phyloP scores from a whole-genome alignment of 352 stramenopile species.

The Phytophthora colocasiae region DNA sequence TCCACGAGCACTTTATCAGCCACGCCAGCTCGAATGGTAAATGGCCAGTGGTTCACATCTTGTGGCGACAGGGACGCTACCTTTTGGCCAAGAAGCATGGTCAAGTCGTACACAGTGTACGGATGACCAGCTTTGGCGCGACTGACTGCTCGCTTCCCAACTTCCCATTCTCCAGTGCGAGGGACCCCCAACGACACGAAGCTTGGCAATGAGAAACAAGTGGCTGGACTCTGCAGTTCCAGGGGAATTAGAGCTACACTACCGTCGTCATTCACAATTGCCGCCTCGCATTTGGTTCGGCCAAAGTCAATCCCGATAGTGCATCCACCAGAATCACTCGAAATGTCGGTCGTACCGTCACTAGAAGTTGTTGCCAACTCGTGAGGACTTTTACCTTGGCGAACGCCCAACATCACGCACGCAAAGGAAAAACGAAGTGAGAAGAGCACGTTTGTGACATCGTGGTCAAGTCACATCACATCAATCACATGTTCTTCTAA shows the following conservation, averaged over 20 bases:
- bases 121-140: constrained; percentile 33
- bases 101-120: constrained; percentile 45
- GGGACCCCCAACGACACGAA: constrained; percentile 26
- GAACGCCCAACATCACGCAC: constrained; percentile 8
- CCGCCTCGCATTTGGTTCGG: constrained; percentile 34
- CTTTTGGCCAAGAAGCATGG: constrained; percentile 36
- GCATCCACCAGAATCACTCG: constrained; percentile 1
- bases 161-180: constrained; percentile 21
- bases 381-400: constrained; percentile 19
- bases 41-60: constrained; percentile 44
- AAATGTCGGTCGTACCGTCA: constrained; percentile 4
- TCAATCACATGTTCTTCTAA: constrained; percentile 15
- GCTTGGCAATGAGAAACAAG: constrained; percentile 32
- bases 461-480: constrained; percentile 20
- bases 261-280: constrained; percentile 24
- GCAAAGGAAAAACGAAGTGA: neutral
- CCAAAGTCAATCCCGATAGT: constrained; percentile 42
- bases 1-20: constrained; percentile 47
- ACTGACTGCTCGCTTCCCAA: constrained; percentile 23
- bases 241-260: constrained; percentile 28
- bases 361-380: constrained; percentile 7
- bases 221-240: constrained; percentile 10
- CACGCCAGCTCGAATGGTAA: constrained; percentile 32
- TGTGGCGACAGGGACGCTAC: constrained; percentile 11
- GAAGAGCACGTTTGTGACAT: neutral